Percentiles rank a stretch among this genome's conserved stretches.
These are phyloP conservation scores for Blastobotrys raffinosifermentans DNA, from an alignment of 1,139 yeast species.

Conservation along the genomic window DNA sequence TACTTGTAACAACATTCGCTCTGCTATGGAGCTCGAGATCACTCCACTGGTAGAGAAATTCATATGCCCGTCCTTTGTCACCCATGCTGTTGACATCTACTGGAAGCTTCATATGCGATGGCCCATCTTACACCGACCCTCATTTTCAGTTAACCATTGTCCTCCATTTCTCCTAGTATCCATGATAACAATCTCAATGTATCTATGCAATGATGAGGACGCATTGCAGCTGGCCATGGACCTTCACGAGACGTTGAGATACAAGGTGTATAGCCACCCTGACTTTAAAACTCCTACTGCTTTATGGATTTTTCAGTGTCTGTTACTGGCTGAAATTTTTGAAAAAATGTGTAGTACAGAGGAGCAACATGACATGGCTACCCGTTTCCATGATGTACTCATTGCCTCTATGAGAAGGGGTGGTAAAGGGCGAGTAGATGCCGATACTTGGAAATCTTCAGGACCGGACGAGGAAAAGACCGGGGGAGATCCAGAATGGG, in stretches of 20 bases:
- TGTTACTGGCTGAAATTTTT: slow-evolving; percentile 55
- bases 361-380: slow-evolving; percentile 39
- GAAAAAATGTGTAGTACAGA: slow-evolving; percentile 52
- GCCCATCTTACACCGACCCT: slow-evolving; percentile 53
- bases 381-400: slow-evolving; percentile 24
- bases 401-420: slow-evolving; percentile 25
- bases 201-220: slow-evolving; percentile 30
- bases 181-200: slow-evolving; percentile 50
- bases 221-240: slow-evolving; percentile 36
- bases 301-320: slow-evolving; percentile 59
- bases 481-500: slow-evolving; percentile 19
- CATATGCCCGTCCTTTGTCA: slow-evolving; percentile 19
- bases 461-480: slow-evolving; percentile 7
- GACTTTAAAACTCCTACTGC: slow-evolving; percentile 55
- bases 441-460: slow-evolving; percentile 9
- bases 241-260: slow-evolving; percentile 53
- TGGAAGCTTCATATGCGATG: slow-evolving; percentile 47
- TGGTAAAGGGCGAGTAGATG: slow-evolving; percentile 15
- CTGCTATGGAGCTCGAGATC: slow-evolving; percentile 12
- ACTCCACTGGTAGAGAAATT: slow-evolving; percentile 18
- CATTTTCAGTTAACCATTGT: slow-evolving; percentile 45
- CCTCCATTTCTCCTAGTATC: slow-evolving; percentile 47
- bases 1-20: slow-evolving; percentile 16
- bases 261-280: slow-evolving; percentile 48
- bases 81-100: slow-evolving; percentile 23